Evolutionary conservation across 1,139 yeast genomes (phyloP).

Genomic region (Candida anutae): DNA sequence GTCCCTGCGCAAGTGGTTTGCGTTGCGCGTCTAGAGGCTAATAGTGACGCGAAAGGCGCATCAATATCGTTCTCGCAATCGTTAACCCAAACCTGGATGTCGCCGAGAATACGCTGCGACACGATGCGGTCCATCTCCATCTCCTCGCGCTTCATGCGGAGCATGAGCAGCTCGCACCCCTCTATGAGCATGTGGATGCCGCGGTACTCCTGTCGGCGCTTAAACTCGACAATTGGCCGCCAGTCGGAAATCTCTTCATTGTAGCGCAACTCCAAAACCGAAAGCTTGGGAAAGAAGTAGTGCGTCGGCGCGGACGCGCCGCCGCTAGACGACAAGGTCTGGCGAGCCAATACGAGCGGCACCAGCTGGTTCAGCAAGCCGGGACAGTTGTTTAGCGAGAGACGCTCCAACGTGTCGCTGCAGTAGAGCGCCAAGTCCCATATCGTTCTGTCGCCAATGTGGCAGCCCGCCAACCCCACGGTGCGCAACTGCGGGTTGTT

Average conservation of each 20-base stretch:
- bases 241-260: constrained; percentile 51
- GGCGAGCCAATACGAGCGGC: constrained; percentile 43
- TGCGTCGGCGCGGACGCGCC: constrained; percentile 24
- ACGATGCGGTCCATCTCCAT: constrained; percentile 48
- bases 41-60: not conserved
- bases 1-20: too few relatives aligned
- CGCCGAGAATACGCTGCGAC: constrained; percentile 45
- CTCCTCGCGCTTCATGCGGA: constrained; percentile 55
- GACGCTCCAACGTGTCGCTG: constrained; percentile 50
- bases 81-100: constrained; percentile 54
- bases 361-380: constrained; percentile 58
- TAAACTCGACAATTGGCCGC: constrained; percentile 60
- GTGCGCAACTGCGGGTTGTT: constrained; percentile 53
- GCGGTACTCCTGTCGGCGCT: constrained; percentile 46
- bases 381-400: constrained; percentile 74
- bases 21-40: not conserved
- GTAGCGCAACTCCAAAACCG: constrained; percentile 73
- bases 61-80: constrained; percentile 28
- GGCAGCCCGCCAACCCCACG: constrained; percentile 85
- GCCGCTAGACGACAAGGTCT: constrained; percentile 3
- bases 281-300: constrained; percentile 40
- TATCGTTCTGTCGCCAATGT: constrained; percentile 63
- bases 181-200: constrained; percentile 59
- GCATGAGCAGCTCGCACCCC: constrained; percentile 64
- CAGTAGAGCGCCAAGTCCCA: constrained; percentile 72